Conservation (phyloP, 768 basidiomycete species). For the Coprinellus micaceus region DNA sequence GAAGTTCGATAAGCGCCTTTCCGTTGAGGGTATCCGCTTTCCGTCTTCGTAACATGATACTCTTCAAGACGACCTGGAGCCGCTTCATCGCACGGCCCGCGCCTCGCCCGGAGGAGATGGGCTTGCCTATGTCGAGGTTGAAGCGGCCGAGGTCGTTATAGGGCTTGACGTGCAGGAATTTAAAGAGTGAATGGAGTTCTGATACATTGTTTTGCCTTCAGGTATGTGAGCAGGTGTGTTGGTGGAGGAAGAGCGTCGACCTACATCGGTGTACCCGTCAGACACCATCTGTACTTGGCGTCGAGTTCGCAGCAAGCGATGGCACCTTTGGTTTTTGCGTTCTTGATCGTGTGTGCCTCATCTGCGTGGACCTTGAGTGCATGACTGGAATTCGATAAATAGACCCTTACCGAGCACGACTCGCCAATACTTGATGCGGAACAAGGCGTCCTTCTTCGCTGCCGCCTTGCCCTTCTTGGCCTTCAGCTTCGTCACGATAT, state of each 20-base stretch:
- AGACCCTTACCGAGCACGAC: conserved; percentile 69
- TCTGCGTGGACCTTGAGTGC: conserved; percentile 42
- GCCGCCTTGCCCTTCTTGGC: conserved; percentile 31
- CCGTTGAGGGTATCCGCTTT: conserved; percentile 76
- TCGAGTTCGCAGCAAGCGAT: conserved; percentile 76
- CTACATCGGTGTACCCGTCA: conserved; percentile 81
- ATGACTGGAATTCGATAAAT: not conserved
- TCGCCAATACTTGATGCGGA: conserved; percentile 77
- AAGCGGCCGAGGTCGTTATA: conserved; percentile 78
- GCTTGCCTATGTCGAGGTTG: conserved; percentile 72
- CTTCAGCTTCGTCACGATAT: conserved; percentile 40
- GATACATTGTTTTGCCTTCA: conserved; percentile 83
- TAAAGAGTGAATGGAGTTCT: conserved; percentile 85
- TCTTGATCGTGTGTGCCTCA: conserved; percentile 95
- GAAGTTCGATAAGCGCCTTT: conserved; percentile 77
- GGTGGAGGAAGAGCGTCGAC: conserved; percentile 14
- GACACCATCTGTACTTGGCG: conserved; percentile 80
- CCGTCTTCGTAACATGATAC: conserved; percentile 85
- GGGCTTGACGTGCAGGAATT: conserved; percentile 83
- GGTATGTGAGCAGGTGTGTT: not conserved
- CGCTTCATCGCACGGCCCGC: conserved; percentile 75
- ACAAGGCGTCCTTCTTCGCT: conserved; percentile 59
- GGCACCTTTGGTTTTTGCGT: conserved; percentile 71
- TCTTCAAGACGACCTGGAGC: conserved; percentile 80
- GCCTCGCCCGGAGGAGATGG: conserved; percentile 64